phyloP scores from a whole-genome alignment of 1,284 basidiomycete genomes.

The Trichosporon asahii region DNA sequence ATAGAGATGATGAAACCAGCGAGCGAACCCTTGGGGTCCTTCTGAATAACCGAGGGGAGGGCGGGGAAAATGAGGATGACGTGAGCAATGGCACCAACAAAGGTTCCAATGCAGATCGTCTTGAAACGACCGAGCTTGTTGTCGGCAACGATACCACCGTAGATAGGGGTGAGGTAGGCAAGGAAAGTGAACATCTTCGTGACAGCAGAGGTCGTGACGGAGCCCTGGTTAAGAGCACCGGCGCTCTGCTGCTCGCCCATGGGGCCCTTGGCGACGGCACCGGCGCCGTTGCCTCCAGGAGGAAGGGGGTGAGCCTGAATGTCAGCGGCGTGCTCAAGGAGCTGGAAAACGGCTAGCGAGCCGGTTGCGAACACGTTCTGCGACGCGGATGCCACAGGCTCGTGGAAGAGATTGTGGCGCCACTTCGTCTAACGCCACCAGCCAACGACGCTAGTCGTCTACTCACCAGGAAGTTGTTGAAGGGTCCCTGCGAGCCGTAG shows the following conservation, averaged over 20 bases:
- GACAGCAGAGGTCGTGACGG: slow-evolving; percentile 32
- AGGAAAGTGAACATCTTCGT: slow-evolving; percentile 40
- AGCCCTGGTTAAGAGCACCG: slow-evolving; percentile 53
- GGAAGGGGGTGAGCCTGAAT: slow-evolving; percentile 57
- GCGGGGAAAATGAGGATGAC: slow-evolving; percentile 45
- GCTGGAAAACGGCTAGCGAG: background rate
- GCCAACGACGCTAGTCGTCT: too few relatives aligned
- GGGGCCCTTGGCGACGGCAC: slow-evolving; percentile 66
- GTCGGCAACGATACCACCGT: slow-evolving; percentile 60
- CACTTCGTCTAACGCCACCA: background rate
- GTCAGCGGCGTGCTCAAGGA: background rate
- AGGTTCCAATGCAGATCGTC: slow-evolving; percentile 59
- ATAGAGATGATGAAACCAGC: slow-evolving; percentile 49
- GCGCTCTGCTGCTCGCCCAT: slow-evolving; percentile 58
- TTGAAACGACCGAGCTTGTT: slow-evolving; percentile 67
- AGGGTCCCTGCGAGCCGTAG: slow-evolving; percentile 17
- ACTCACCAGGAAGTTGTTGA: slow-evolving; percentile 33
- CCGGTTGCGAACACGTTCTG: background rate
- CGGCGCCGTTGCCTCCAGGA: slow-evolving; percentile 60
- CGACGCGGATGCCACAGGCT: too few relatives aligned
- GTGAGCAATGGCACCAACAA: slow-evolving; percentile 44
- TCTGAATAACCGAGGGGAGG: slow-evolving; percentile 44
- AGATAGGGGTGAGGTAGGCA: slow-evolving; percentile 35
- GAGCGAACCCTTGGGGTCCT: slow-evolving; percentile 12
- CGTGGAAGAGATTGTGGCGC: background rate